Evolutionary conservation across 805 yeast species (phyloP).

Genomic region (Ogataea parapolymorpha): DNA sequence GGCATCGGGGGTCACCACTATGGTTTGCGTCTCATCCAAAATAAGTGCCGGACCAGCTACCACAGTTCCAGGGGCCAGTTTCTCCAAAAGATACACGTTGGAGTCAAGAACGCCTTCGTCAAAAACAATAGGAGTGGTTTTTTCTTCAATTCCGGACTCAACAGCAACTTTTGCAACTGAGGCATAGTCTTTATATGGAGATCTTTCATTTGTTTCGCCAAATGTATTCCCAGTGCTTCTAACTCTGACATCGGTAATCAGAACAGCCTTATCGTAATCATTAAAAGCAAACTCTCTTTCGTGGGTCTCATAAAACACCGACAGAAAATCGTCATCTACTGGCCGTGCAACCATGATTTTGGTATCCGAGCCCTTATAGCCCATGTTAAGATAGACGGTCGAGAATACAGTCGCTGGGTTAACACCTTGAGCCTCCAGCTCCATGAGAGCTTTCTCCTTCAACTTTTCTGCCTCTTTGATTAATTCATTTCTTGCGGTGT

Average conservation of each 20-base stretch:
- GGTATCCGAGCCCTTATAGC: constrained; percentile 80
- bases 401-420: constrained; percentile 2
- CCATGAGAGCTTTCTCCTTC: constrained; percentile 8
- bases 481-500: constrained; percentile 10
- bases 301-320: constrained; percentile 49
- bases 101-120: constrained; percentile 21
- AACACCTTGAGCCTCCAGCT: constrained; percentile 26
- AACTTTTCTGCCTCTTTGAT: constrained; percentile 17
- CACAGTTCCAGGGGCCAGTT: constrained; percentile 46
- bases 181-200: constrained; percentile 14
- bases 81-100: constrained; percentile 45
- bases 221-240: constrained; percentile 2
- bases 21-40: constrained; percentile 37
- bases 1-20: constrained; percentile 34
- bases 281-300: constrained; percentile 66
- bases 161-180: constrained; percentile 60
- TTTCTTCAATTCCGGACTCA: constrained; percentile 52
- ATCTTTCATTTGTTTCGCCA: constrained; percentile 7
- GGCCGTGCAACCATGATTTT: constrained; percentile 55
- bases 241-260: constrained; percentile 56
- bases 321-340: constrained; percentile 32
- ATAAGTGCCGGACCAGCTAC: constrained; percentile 47
- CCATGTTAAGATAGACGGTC: constrained; percentile 56
- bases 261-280: constrained; percentile 47
- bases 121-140: constrained; percentile 42